Base-by-base conservation (phyloP, 768 basidiomycete genomes). In the Sporobolomyces pararoseus region DNA sequence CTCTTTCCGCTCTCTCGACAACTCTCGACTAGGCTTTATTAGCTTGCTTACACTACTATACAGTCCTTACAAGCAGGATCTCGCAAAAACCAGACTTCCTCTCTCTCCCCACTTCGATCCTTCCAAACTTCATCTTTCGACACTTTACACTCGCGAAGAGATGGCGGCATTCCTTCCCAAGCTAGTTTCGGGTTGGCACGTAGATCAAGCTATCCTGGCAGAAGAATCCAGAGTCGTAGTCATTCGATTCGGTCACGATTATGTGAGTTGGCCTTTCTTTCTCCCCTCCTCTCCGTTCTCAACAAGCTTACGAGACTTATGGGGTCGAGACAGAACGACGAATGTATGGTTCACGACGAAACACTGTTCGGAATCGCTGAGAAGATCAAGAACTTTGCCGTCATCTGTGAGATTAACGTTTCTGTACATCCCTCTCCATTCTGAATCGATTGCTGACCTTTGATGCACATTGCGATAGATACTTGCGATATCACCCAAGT, bases 341-440 rank as follows among this genome's bases (percentile, higher is more conserved):
- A 96, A 74, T 98, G 95, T 82, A 97, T 98, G 96, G 89, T 88
- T 23, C 96, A 98, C 93, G 96, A 98, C 82, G 95, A 98, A 80
- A 95, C 92, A 2, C 85, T 97, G 14, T 89, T 92, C 79, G 83
- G 86, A 2, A 89, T 96, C 50, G 89, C 89, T 1, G 96, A 97
- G 81, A 94, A 91, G 80, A 92, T 98, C 7, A 93, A 97, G 83
- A 98, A 99, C 82, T 97, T 95, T 80, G 93, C 94, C 12, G 92
- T 98, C 76, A 91, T 98, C 73, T 79, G 80, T 80, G 29, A 59
- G 78, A 34, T 25, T n/a, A n/a, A n/a, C n/a, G n/a, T n/a, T 29
- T 19, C 3, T 34, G 7, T 35, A 1, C 13, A 9, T 29, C 27
- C 27, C 25, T 2, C 12, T 1, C 19, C 2, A 4, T 2, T 3